A percentile compares a stretch with the other conserved stretches of the same genome.
These are phyloP conservation scores for Ogataea pilisensis DNA, from an alignment of 805 yeast genomes.

Conservation along the genomic window DNA sequence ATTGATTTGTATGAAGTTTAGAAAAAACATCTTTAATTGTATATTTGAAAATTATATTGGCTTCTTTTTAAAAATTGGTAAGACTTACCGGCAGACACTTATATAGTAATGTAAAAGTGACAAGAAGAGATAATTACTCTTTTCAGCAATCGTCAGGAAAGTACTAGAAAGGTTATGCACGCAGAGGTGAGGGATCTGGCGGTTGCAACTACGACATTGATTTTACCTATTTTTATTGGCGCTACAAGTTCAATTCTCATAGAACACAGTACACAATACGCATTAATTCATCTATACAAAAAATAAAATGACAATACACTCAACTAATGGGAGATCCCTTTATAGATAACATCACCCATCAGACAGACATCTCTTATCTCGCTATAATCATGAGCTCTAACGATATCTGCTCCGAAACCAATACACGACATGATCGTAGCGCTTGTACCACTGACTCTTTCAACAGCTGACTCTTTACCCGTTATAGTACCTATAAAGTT, in stretches of 20 bases:
- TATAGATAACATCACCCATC: constrained; percentile 73
- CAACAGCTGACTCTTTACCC: constrained; percentile 48
- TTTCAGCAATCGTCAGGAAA: no score
- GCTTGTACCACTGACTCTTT: constrained; percentile 73
- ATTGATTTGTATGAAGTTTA: not conserved
- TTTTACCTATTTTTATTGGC: no score
- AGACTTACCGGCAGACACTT: no score
- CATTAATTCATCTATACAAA: no score
- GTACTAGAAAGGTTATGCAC: no score
- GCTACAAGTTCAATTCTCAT: no score
- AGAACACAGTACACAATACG: no score
- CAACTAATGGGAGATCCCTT: constrained; percentile 14
- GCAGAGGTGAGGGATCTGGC: no score
- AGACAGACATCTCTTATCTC: constrained; percentile 49
- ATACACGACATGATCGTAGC: constrained; percentile 72
- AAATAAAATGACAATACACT: not conserved
- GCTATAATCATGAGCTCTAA: constrained; percentile 81
- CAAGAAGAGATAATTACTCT: no score
- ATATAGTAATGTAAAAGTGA: no score
- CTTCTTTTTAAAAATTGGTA: not conserved
- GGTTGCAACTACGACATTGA: no score
- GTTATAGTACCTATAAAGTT: constrained; percentile 76
- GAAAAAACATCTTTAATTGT: constrained; percentile 1
- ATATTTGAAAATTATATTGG: constrained; percentile 4
- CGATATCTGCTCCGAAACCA: constrained; percentile 70